Conservation (phyloP, 78 protist species). For the Dictyostelium discoideum region DNA sequence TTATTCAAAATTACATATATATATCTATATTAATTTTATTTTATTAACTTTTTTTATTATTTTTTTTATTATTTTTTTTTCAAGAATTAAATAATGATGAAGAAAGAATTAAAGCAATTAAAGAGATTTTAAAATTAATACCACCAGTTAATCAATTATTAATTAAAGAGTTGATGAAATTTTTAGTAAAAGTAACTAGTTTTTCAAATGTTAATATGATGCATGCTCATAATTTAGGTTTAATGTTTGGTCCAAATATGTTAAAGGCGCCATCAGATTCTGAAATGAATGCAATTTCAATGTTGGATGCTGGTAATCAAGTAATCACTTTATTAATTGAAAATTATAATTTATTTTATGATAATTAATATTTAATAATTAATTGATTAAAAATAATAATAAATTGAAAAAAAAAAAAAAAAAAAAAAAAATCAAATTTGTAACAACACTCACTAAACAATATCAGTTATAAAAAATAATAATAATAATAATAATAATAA, state of each 20-base stretch:
- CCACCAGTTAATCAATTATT: slow-evolving; percentile 45
- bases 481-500: background rate
- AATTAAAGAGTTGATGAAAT: slow-evolving; percentile 29
- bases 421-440: background rate
- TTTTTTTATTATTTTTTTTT: background rate
- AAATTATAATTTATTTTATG: slow-evolving; percentile 34
- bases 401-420: background rate
- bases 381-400: background rate
- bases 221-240: slow-evolving; percentile 66
- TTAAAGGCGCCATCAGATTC: slow-evolving; percentile 52
- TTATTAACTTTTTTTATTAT: too few relatives aligned
- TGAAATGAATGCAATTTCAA: slow-evolving; percentile 26
- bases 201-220: slow-evolving; percentile 55
- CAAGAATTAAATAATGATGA: slow-evolving; percentile 46
- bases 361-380: background rate
- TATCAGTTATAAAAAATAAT: background rate
- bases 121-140: slow-evolving; percentile 1
- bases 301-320: slow-evolving; percentile 67
- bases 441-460: background rate
- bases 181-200: slow-evolving; percentile 37
- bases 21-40: too few relatives aligned
- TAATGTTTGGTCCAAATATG: slow-evolving; percentile 72
- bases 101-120: slow-evolving; percentile 35
- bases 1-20: too few relatives aligned
- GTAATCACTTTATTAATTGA: slow-evolving; percentile 55